These are phyloP conservation scores for Bryoglossum gracile DNA, from an alignment of 495 filamentous ascomycete species.

Conservation along the genomic window DNA sequence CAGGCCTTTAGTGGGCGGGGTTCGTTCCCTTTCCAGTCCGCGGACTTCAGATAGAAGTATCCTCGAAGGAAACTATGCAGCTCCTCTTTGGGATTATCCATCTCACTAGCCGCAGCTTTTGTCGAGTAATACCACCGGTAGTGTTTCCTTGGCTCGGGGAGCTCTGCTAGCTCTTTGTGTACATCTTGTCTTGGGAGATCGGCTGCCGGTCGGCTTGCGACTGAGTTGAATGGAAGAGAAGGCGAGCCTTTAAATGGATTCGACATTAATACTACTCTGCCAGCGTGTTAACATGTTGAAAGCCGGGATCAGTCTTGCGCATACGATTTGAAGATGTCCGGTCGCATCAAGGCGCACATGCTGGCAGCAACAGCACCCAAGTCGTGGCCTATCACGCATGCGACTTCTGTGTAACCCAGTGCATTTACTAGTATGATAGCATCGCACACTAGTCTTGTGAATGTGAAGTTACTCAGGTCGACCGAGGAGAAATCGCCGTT, in stretches of 20 bases:
- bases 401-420: conserved; percentile 49
- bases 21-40: conserved; percentile 47
- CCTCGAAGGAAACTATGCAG: conserved; percentile 53
- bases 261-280: conserved; percentile 43
- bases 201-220: conserved; percentile 21
- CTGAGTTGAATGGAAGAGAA: conserved; percentile 42
- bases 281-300: neutral
- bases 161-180: conserved; percentile 44
- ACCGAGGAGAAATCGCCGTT: conserved; percentile 39
- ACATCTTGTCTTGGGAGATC: conserved; percentile 36
- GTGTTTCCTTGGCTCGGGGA: conserved; percentile 51
- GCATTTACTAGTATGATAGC: conserved; percentile 52
- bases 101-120: conserved; percentile 45
- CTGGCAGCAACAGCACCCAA: conserved; percentile 54
- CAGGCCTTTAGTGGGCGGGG: conserved; percentile 46
- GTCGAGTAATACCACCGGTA: conserved; percentile 68
- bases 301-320: neutral
- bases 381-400: conserved; percentile 62
- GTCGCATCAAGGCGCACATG: conserved; percentile 53
- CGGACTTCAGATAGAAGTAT: conserved; percentile 63
- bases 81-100: conserved; percentile 45
- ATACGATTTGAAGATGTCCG: conserved; percentile 51
- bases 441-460: conserved; percentile 56
- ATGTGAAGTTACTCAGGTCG: conserved; percentile 48
- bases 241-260: conserved; percentile 50